phyloP scores from a whole-genome alignment of 2,329 filamentous ascomycete genomes.

The Monosporascus sp. region DNA sequence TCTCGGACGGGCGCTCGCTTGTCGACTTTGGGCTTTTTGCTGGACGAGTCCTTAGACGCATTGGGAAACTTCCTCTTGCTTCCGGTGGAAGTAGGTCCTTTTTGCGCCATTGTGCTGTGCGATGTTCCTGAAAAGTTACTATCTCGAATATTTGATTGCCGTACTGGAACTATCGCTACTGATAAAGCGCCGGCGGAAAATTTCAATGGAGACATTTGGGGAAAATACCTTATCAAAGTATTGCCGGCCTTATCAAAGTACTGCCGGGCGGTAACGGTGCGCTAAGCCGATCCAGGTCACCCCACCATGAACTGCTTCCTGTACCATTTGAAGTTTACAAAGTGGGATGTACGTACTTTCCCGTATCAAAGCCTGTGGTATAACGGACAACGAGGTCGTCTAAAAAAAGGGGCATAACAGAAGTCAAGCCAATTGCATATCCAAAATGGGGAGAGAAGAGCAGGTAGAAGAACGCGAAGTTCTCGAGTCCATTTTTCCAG shows the following conservation, averaged over 20 bases:
- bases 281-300: conserved; percentile 1
- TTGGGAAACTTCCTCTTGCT: conserved; percentile 55
- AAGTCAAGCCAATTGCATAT: neutral
- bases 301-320: conserved; percentile 2
- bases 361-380: too few relatives aligned
- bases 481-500: conserved; percentile 95
- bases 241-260: neutral
- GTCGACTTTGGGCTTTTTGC: conserved; percentile 29
- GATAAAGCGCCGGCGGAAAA: conserved; percentile 3
- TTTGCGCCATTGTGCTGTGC: conserved; percentile 41
- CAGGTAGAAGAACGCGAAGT: conserved; percentile 95
- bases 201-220: conserved; percentile 2
- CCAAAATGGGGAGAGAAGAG: conserved; percentile 69
- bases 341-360: too few relatives aligned
- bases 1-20: conserved; percentile 31
- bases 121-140: neutral
- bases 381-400: too few relatives aligned
- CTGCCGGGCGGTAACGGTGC: conserved; percentile 16
- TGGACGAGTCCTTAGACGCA: conserved; percentile 39
- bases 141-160: neutral
- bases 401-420: too few relatives aligned
- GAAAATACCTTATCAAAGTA: neutral
- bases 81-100: conserved; percentile 35
- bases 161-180: conserved; percentile 6
- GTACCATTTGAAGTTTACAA: neutral